Base-by-base conservation (phyloP, 495 filamentous ascomycete species). In the Pyronema omphalodes region DNA sequence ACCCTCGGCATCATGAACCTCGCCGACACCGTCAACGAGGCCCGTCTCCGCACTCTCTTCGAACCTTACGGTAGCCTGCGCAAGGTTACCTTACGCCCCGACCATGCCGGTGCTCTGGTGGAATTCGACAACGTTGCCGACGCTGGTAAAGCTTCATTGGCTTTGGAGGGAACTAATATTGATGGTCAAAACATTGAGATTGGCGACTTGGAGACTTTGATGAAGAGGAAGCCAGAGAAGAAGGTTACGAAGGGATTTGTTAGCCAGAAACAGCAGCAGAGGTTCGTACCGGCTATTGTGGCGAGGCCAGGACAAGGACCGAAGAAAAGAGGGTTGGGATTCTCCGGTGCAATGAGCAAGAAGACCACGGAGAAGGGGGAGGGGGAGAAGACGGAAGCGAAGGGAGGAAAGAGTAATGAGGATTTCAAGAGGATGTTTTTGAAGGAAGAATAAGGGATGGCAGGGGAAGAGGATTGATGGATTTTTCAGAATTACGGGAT, bases 351-450 rank as follows among this genome's bases (percentile, higher is more conserved):
- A 9, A 67, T 65, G 64, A 67, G 67, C 45, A 57, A 58, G n/a
- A 66, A 69, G 53, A 67, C 71, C 37, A 71, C 71, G 63, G 66
- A 68, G 44, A 73, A 49, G 75, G 74, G 5, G 74, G 78, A 34
- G 59, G 80, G 40, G 72, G 76, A 14, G 37, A 71, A 50, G 83
- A 79, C 60, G 44, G 63, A 67, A 15, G 60, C n/a, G 18, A 63
- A 60, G 51, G 57, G 63, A 50, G 72, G 67, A 53, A 89, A 88
- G 75, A 88, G 75, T 64, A 94, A 95, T 70, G 82, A 81, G 48
- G 87, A 93, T 70, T 94, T 94, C 69, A 84, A 81, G 62, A 77
- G 76, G 37, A 77, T 94, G 79, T 79, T 89, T 60, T 53, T 79
- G 23, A 29, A 29, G 23, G 23, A 5, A 29, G 23, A 29, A 5